Evolutionary conservation across 176 grass and related monocot genomes (phyloP), one percentile per base, ranked within the genome.

Genomic region (Thinopyrum elongatum): DNA sequence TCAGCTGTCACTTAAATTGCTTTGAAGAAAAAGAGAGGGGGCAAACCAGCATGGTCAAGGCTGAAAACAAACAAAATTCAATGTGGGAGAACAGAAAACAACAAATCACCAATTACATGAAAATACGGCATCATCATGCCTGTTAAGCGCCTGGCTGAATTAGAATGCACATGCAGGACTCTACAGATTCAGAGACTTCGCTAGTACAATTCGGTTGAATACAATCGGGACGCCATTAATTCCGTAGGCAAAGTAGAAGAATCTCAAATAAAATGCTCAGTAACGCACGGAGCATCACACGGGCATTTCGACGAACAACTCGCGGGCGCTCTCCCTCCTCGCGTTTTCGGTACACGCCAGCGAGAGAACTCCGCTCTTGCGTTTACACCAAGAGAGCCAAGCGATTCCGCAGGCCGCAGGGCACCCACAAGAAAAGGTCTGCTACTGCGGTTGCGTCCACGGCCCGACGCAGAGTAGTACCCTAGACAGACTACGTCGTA

Each of bases 281-380:
- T 14, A 3, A 27, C 23, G n/a, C 27, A 21, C 26, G 1, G 5
- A 12, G 30, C 82, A 17, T 31, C 28, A 4, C 76, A 67, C 4
- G 22, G 14, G 44, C 73, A 74, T 80, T 89, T 85, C 13, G 34
- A 81, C 83, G 34, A 89, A 77, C 83, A 77, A 0, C 70, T 77
- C 10, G 47, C 28, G 83, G 67, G 78, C 46, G 2, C 55, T 22
- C 55, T 3, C 6, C 49, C 53, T 22, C 19, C 53, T 55, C 51
- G 51, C 51, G 51, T 55, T 55, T 55, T 21, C 53, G 7, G 3
- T 5, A 51, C 1, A 8, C 2, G 1, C 53, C 19, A 0, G 49
- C 49, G 49, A 58, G 55, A 58, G 7, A 22, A 8, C 55, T 58
- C 55, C 19, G 19, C 55, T 21, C 55, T 0, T 22, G 55, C 55